Evolutionary conservation across 495 filamentous ascomycete genomes (phyloP).

Genomic region (Cercophora scortea): DNA sequence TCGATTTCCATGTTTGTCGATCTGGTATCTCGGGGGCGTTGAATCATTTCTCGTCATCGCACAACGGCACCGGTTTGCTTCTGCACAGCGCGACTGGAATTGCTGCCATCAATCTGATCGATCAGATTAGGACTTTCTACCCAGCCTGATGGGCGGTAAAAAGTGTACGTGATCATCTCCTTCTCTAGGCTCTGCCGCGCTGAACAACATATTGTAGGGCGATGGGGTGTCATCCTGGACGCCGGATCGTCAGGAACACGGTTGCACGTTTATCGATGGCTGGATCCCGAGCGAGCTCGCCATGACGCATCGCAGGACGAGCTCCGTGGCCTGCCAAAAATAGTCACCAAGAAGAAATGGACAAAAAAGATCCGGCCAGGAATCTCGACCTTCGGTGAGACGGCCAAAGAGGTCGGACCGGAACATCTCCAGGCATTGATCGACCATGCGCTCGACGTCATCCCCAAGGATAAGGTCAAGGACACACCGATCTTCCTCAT

Average conservation of each 20-base stretch:
- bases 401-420: slow-evolving; percentile 65
- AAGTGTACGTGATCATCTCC: slow-evolving; percentile 10
- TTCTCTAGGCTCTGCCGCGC: neutral
- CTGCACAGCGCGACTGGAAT: too few species aligned
- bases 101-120: too few species aligned
- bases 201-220: slow-evolving; percentile 25
- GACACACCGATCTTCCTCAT: slow-evolving; percentile 91
- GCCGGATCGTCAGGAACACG: slow-evolving; percentile 74
- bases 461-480: slow-evolving; percentile 69
- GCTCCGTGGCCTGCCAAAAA: slow-evolving; percentile 62
- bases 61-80: too few species aligned
- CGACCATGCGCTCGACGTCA: slow-evolving; percentile 71
- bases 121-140: too few species aligned
- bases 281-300: slow-evolving; percentile 62
- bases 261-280: slow-evolving; percentile 88
- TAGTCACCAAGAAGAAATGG: slow-evolving; percentile 80
- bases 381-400: slow-evolving; percentile 81
- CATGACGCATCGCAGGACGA: slow-evolving; percentile 52
- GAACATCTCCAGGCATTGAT: slow-evolving; percentile 74
- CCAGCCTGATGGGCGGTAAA: slow-evolving; percentile 9
- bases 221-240: slow-evolving; percentile 56
- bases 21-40: too few species aligned
- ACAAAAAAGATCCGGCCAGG: slow-evolving; percentile 91
- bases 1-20: too few species aligned
- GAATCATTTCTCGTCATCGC: too few species aligned